Percentiles rank a stretch among this genome's conserved stretches.
Conservation (phyloP, 331 rosid species). For the Arachis monticola region DNA sequence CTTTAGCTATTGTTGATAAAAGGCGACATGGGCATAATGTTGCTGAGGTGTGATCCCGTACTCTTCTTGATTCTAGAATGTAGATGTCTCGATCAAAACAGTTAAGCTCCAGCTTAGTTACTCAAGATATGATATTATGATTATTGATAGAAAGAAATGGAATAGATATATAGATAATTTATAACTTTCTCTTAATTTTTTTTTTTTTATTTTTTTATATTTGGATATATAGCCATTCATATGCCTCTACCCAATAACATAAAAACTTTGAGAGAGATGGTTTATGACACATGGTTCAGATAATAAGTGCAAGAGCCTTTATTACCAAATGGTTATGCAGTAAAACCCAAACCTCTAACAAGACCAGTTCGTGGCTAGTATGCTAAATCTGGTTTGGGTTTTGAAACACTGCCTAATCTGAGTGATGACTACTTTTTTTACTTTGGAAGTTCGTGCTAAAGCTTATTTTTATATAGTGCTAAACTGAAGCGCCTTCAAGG, state of each 20-base stretch:
- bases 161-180: background rate
- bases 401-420: background rate
- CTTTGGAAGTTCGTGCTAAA: constrained; percentile 10
- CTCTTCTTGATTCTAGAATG: background rate
- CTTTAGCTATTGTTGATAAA: constrained; percentile 93
- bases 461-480: constrained; percentile 4
- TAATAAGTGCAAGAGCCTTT: no score
- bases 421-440: constrained; percentile 16
- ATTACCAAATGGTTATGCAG: background rate
- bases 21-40: constrained; percentile 92
- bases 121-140: background rate
- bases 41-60: constrained; percentile 72
- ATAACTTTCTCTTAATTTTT: background rate
- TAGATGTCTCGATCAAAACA: background rate
- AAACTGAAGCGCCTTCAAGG: constrained; percentile 1
- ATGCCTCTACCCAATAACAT: background rate
- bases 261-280: no score
- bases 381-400: background rate
- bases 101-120: background rate
- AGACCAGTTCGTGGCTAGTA: background rate
- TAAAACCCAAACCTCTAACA: constrained; percentile 5
- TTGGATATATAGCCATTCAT: background rate
- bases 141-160: constrained; percentile 16
- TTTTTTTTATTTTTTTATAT: background rate
- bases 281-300: no score